Evolutionary conservation across 2,329 filamentous ascomycete species (phyloP), one percentile per base, ranked within the genome.

Genomic region (Coniosporium uncinatum): DNA sequence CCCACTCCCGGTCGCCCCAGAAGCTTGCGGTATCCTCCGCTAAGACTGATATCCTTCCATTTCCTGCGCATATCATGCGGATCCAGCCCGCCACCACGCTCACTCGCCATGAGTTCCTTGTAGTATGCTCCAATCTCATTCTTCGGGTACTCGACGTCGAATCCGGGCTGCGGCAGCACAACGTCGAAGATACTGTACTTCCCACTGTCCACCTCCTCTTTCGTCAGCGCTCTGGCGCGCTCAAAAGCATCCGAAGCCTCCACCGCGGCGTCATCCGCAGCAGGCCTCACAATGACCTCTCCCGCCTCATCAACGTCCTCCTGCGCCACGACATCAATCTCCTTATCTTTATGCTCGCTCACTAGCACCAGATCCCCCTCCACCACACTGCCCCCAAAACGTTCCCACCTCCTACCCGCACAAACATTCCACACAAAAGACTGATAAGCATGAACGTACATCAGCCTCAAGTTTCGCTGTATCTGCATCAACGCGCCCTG

Each of bases 401-500:
- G 67, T 33, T 81, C 77, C 84, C 88, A 95, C 36, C 93, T 84
- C 52, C 84, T 80, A 49, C 86, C 88, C 2, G 81, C 87, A 13
- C 81, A 86, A 50, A 81, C 78, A 66, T 98, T 98, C 91, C 91
- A 98, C 6, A 98, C 82, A 29, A 89, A 78, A 5, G 87, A 95
- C 62, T 98, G 93, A 64, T 96, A 97, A 4, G 93, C 91, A 61
- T 98, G 93, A 14, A 95, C 83, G 58, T 97, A 98, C 85, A 98
- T 96, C 44, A 88, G 78, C 34, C 89, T 79, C 52, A 97, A 71
- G 37, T 86, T 88, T 16, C 90, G 78, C 19, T 85, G 85, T 47
- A 98, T 90, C 41, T 77, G 75, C 56, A 84, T 77, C 39, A 98
- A 64, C 1, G 93, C 88, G 19, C 90, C 90, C 45, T 87, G 75